A percentile compares a stretch with the other conserved stretches of the same genome.
phyloP scores from a whole-genome alignment of 257 asterid species.

The Nicotiana undulata region DNA sequence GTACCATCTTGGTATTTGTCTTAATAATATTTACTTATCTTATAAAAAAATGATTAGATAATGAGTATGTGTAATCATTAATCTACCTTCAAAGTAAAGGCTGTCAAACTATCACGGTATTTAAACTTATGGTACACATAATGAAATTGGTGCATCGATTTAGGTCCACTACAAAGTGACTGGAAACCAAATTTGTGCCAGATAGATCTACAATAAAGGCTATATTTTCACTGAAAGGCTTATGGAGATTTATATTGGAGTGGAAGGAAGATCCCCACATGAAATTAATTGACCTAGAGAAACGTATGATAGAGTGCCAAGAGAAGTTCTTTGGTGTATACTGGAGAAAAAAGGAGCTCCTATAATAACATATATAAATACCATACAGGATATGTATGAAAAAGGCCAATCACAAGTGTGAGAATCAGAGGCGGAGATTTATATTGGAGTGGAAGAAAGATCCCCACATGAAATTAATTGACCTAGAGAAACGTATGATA shows the following conservation, averaged over 20 bases:
- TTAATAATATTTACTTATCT: no score
- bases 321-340: background rate
- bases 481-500: background rate
- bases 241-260: background rate
- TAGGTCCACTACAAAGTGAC: background rate
- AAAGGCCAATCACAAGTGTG: no score
- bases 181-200: background rate
- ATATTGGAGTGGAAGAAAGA: no score
- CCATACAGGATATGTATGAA: no score
- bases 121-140: background rate
- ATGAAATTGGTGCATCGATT: background rate
- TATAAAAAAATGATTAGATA: background rate
- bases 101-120: background rate
- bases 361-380: background rate
- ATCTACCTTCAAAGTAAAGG: background rate
- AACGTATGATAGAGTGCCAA: background rate
- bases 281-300: background rate
- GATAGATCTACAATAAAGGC: background rate
- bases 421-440: no score
- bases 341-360: background rate
- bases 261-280: no score
- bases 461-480: background rate
- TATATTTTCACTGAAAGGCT: background rate
- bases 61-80: no score
- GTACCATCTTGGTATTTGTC: no score